Conservation (phyloP, 1,139 yeast genomes). For the Magnusiomyces fungicola region DNA sequence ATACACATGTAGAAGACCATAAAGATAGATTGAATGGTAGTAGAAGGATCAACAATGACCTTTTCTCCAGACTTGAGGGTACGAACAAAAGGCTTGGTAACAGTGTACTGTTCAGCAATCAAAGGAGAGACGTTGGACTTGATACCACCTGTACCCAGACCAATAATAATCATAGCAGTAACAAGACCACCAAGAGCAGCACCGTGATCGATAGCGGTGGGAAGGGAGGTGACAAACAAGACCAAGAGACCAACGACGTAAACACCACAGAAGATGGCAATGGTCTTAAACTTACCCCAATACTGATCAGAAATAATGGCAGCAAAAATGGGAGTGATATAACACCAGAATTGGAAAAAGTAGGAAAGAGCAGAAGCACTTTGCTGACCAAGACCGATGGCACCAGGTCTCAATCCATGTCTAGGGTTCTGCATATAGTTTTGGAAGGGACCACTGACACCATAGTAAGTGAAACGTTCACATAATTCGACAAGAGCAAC, state of each 20-base stretch:
- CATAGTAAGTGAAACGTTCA: slow-evolving; percentile 81
- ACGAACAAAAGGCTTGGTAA: slow-evolving; percentile 51
- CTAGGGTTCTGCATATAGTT: slow-evolving; percentile 58
- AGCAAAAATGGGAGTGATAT: slow-evolving; percentile 70
- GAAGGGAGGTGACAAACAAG: slow-evolving; percentile 65
- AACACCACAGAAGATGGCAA: slow-evolving; percentile 50
- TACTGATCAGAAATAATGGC: slow-evolving; percentile 71
- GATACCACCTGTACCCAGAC: slow-evolving; percentile 77
- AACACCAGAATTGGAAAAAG: slow-evolving; percentile 78
- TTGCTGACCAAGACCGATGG: slow-evolving; percentile 51
- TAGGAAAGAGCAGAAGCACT: slow-evolving; percentile 54
- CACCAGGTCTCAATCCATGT: slow-evolving; percentile 43
- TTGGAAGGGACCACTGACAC: slow-evolving; percentile 67
- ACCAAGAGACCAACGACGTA: slow-evolving; percentile 57
- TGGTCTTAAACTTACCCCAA: slow-evolving; percentile 66
- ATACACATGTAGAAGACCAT: slow-evolving; percentile 73
- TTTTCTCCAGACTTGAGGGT: slow-evolving; percentile 54
- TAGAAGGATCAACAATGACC: slow-evolving; percentile 63
- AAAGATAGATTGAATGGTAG: slow-evolving; percentile 67
- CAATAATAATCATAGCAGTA: slow-evolving; percentile 58
- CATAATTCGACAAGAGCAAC: slow-evolving; percentile 75
- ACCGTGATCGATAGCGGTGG: slow-evolving; percentile 45
- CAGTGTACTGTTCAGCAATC: slow-evolving; percentile 66
- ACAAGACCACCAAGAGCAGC: slow-evolving; percentile 47
- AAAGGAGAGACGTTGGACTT: slow-evolving; percentile 73